Conservation (phyloP, 352 stramenopile genomes). For the Phytophthora sansomeana region DNA sequence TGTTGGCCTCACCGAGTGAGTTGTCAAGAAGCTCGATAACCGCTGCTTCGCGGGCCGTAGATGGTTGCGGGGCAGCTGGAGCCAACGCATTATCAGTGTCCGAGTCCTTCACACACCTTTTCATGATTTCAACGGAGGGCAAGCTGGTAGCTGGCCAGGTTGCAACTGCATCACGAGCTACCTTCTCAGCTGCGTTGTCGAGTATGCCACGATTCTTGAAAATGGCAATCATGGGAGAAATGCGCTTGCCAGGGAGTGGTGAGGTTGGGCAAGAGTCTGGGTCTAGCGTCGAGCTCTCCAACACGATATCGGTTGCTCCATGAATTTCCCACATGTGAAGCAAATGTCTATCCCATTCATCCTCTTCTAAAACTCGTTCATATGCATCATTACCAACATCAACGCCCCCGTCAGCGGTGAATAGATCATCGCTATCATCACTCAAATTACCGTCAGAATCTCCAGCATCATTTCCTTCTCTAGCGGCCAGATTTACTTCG, state of each 20-base stretch:
- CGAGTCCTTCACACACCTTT: neutral
- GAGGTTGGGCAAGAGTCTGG: neutral
- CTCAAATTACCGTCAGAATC: too few relatives aligned
- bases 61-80: neutral
- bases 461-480: constrained; percentile 1
- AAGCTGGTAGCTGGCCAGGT: too few relatives aligned
- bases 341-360: neutral
- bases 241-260: neutral
- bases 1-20: neutral
- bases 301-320: neutral
- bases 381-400: too few relatives aligned
- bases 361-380: neutral
- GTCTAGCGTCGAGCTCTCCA: neutral
- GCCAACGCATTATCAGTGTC: neutral
- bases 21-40: constrained; percentile 2
- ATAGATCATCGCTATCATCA: constrained; percentile 4
- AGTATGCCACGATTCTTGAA: too few relatives aligned
- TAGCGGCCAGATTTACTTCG: neutral
- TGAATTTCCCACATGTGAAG: neutral
- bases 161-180: too few relatives aligned
- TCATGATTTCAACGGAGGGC: neutral
- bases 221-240: too few relatives aligned
- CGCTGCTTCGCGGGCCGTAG: too few relatives aligned
- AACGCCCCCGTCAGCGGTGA: neutral
- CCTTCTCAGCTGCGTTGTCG: too few relatives aligned